Evolutionary conservation across 495 filamentous ascomycete genomes (phyloP).

Genomic region (Penicillium crystallinum): DNA sequence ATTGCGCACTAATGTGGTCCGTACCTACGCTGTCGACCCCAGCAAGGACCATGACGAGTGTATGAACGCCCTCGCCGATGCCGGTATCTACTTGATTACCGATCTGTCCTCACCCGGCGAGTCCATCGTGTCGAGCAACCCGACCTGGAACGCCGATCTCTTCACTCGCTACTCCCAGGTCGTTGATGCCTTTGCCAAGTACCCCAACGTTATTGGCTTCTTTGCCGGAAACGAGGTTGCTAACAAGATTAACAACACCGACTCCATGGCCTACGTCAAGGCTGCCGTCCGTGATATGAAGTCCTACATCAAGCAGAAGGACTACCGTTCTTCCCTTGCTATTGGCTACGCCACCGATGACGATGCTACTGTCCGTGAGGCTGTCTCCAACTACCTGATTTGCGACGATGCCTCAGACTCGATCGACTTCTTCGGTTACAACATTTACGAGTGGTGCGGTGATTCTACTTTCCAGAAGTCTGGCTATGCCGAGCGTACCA

Average conservation of each 20-base stretch:
- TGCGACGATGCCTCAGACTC: conserved; percentile 63
- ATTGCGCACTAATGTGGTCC: conserved; percentile 84
- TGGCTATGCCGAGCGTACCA: conserved; percentile 72
- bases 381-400: conserved; percentile 87
- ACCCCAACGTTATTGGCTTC: conserved; percentile 90
- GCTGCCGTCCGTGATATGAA: conserved; percentile 95
- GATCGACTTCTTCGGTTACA: conserved; percentile 99
- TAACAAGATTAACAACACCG: conserved; percentile 78
- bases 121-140: conserved; percentile 78
- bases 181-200: conserved; percentile 73
- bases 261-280: conserved; percentile 89
- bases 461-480: conserved; percentile 66
- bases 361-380: conserved; percentile 68
- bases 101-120: conserved; percentile 75
- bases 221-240: conserved; percentile 97
- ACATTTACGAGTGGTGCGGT: conserved; percentile 99
- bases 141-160: conserved; percentile 72
- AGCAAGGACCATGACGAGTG: conserved; percentile 69
- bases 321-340: conserved; percentile 64
- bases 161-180: conserved; percentile 82
- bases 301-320: conserved; percentile 78
- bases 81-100: conserved; percentile 91
- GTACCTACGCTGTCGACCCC: conserved; percentile 90
- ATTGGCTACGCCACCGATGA: conserved; percentile 97
- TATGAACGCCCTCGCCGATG: conserved; percentile 80